These are phyloP conservation scores for Cryphonectria carpinicola DNA, from an alignment of 2,329 filamentous ascomycete species.

Conservation along the genomic window DNA sequence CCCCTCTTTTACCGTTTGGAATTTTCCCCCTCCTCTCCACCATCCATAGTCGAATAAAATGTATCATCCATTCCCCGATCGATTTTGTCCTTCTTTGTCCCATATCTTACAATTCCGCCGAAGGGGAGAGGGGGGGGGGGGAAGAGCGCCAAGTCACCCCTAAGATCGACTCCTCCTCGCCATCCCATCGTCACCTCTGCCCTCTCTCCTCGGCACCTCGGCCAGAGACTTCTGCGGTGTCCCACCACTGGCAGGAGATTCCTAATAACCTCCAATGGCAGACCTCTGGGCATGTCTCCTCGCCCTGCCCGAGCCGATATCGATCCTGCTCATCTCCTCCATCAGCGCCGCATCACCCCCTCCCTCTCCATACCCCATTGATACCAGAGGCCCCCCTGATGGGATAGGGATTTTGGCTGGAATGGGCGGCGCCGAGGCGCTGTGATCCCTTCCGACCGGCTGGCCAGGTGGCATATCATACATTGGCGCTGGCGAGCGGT, in stretches of 20 bases:
- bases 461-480: constrained; percentile 38
- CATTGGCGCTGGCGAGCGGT: constrained; percentile 46
- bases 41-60: not conserved
- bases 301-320: constrained; percentile 65
- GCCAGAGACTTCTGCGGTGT: not conserved
- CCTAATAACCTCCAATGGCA: constrained; percentile 26
- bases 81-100: constrained; percentile 19
- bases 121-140: not conserved
- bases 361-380: constrained; percentile 35
- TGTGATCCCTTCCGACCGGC: constrained; percentile 37
- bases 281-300: constrained; percentile 45
- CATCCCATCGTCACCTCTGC: not conserved
- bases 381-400: constrained; percentile 47
- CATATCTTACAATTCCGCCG: constrained; percentile 1
- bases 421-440: constrained; percentile 57
- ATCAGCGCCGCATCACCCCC: constrained; percentile 64
- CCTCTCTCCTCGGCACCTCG: not conserved
- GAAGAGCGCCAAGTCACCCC: constrained; percentile 5
- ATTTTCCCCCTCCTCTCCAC: not conserved
- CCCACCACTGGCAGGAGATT: not conserved
- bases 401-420: constrained; percentile 71
- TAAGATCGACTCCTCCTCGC: constrained; percentile 20
- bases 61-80: not conserved
- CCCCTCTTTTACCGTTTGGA: not conserved
- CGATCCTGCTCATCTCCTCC: constrained; percentile 71